Evolutionary conservation across 208 protist genomes (phyloP).

Genomic region (Crithidia mellificae): DNA sequence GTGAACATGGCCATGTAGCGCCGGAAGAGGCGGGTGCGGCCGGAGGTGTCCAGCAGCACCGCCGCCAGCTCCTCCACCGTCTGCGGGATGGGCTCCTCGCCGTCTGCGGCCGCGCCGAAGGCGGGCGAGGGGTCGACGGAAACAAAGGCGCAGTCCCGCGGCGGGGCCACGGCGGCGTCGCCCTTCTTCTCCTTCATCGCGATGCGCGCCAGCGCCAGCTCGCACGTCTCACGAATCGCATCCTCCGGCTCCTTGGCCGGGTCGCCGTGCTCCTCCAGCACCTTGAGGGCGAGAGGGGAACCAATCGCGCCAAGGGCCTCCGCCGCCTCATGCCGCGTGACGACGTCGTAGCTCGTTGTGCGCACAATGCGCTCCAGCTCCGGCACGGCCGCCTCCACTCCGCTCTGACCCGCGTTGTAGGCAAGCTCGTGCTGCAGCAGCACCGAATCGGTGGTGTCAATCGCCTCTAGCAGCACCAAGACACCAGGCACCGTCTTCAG

Average conservation of each 20-base stretch:
- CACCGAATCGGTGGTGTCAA: slow-evolving; percentile 91
- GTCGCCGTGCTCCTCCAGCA: slow-evolving; percentile 57
- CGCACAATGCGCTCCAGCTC: slow-evolving; percentile 79
- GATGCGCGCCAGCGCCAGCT: slow-evolving; percentile 88
- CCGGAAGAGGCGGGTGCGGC: slow-evolving; percentile 78
- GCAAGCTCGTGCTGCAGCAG: slow-evolving; percentile 97
- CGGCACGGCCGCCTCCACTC: slow-evolving; percentile 70
- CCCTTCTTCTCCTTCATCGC: slow-evolving; percentile 58
- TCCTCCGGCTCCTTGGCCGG: slow-evolving; percentile 53
- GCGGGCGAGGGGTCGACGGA: slow-evolving; percentile 94
- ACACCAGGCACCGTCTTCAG: slow-evolving; percentile 64
- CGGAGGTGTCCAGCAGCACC: slow-evolving; percentile 75
- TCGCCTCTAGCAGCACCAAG: slow-evolving; percentile 56
- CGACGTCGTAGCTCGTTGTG: slow-evolving; percentile 83
- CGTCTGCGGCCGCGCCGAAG: slow-evolving; percentile 37
- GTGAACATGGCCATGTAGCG: slow-evolving; percentile 97
- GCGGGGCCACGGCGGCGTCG: slow-evolving; percentile 49
- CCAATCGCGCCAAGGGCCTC: slow-evolving; percentile 94
- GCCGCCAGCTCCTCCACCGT: slow-evolving; percentile 60
- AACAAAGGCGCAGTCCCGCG: slow-evolving; percentile 66
- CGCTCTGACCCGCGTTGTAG: slow-evolving; percentile 97
- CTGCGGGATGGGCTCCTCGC: slow-evolving; percentile 32
- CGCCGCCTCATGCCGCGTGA: slow-evolving; percentile 97
- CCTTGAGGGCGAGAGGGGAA: slow-evolving; percentile 34
- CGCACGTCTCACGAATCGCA: slow-evolving; percentile 94